Evolutionary conservation across 2,329 filamentous ascomycete genomes (phyloP), one percentile per base, ranked within the genome.

Genomic region (Diplocarpon rosae): DNA sequence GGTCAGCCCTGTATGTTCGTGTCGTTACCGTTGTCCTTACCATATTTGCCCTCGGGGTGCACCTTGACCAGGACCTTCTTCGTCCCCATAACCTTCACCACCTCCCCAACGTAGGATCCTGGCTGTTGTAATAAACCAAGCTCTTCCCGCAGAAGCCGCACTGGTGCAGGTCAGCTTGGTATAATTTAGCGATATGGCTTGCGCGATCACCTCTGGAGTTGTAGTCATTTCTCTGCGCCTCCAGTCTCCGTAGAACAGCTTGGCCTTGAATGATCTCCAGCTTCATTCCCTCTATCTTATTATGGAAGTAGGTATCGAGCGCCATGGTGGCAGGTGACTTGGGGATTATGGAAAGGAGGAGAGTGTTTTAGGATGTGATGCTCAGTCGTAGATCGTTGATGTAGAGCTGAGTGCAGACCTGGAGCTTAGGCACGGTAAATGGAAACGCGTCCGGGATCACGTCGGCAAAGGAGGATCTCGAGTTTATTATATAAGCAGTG

Each of bases 281-380:
- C 83, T 96, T 96, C 85, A 96, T 95, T 66, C 85, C 82, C 85
- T 98, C 92, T 70, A 96, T 96, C 76, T 98, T 98, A 76, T 96
- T 96, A 71, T 92, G 86, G 69, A 94, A 98, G 73, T 95, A 98
- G 69, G 85, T 94, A 69, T 96, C 92, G 70, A 98, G 85, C 78
- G 90, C 89, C 92, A 98, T 98, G 65, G 64, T 81, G 76, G 43
- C 27, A 37, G 43, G 32, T 36, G 37, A 28, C 27, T 29, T 27
- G 30, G 24, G 32, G 33, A 61, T 52, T 32, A 33, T 38, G 35
- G 7, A 27, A 27, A 16, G n/a, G 42, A 20, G 29, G 20, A 4
- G 27, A n/a, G 20, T 27, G 17, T 31, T 24, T 28, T 29, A 14
- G n/a, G 45, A 45, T 43, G 37, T 49, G 37, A 35, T 24, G 40